Conservation (phyloP, 2,329 filamentous ascomycete genomes). For the Teratosphaeria destructans region DNA sequence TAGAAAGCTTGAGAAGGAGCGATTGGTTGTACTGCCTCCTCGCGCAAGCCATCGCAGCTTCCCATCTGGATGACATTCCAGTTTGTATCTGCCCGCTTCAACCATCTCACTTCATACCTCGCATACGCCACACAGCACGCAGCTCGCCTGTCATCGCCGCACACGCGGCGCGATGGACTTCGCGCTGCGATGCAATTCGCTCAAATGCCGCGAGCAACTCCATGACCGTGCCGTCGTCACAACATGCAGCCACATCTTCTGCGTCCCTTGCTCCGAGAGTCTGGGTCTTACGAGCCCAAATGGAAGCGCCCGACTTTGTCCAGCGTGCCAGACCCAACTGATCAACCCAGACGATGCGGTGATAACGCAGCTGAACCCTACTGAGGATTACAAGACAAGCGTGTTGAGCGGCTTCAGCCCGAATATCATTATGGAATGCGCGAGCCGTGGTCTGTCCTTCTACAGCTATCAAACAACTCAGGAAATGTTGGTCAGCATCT, state of each 20-base stretch:
- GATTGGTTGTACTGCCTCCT: neutral
- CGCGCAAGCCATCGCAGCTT: neutral
- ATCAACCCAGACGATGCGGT: slow-evolving; percentile 65
- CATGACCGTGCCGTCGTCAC: slow-evolving; percentile 69
- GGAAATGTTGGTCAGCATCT: slow-evolving; percentile 53
- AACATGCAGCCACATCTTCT: slow-evolving; percentile 89
- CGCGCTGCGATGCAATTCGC: slow-evolving; percentile 64
- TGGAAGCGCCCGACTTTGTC: slow-evolving; percentile 52
- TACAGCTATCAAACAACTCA: slow-evolving; percentile 80
- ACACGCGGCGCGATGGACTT: slow-evolving; percentile 52
- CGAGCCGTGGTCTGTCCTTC: slow-evolving; percentile 66
- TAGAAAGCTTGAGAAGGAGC: neutral
- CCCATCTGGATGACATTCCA: neutral
- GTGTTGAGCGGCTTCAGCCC: slow-evolving; percentile 75
- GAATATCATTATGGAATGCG: slow-evolving; percentile 75
- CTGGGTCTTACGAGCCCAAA: slow-evolving; percentile 49
- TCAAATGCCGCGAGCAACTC: slow-evolving; percentile 63
- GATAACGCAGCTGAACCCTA: slow-evolving; percentile 60
- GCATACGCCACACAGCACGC: neutral
- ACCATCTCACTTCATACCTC: neutral
- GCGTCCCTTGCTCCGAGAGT: slow-evolving; percentile 58
- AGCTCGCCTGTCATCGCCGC: neutral
- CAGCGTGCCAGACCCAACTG: slow-evolving; percentile 62
- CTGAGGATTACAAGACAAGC: slow-evolving; percentile 83
- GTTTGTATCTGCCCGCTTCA: neutral